Evolutionary conservation across 169 alveolate genomes (phyloP).

Genomic region (Plasmodium gallinaceum): DNA sequence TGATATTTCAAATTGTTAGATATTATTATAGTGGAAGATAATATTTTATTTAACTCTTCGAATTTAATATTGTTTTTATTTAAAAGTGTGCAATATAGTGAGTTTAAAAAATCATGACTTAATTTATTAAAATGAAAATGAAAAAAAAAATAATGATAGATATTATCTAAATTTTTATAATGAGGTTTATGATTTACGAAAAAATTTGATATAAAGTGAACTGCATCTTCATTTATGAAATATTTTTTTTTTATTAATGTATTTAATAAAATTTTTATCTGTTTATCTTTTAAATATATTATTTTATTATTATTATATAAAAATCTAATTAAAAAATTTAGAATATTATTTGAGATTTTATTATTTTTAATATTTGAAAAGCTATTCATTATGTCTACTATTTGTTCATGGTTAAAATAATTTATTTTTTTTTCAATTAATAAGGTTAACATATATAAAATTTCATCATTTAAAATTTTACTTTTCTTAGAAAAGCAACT

Average conservation of each 20-base stretch:
- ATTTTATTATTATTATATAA: conserved; percentile 49
- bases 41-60: conserved; percentile 12
- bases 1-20: conserved; percentile 18
- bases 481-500: conserved; percentile 42
- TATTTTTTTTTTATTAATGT: conserved; percentile 27
- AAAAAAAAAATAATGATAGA: conserved; percentile 31
- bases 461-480: conserved; percentile 4
- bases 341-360: conserved; percentile 20
- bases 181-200: conserved; percentile 46
- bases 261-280: conserved; percentile 30
- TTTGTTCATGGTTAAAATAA: conserved; percentile 28
- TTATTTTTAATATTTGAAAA: conserved; percentile 34
- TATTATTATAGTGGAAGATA: conserved; percentile 50
- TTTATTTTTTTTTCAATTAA: conserved; percentile 50
- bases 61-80: not conserved
- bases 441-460: conserved; percentile 35
- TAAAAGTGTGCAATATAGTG: conserved; percentile 17
- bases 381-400: conserved; percentile 35
- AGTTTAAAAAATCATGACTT: conserved; percentile 18
- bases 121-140: conserved; percentile 47
- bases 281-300: conserved; percentile 48
- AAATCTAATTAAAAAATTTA: conserved; percentile 53
- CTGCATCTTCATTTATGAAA: conserved; percentile 40
- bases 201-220: conserved; percentile 37
- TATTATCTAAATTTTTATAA: conserved; percentile 56